A percentile compares a stretch with the other conserved stretches of the same genome.
Evolutionary conservation across 345 rosid species (phyloP).

Genomic region (Brassica juncea): DNA sequence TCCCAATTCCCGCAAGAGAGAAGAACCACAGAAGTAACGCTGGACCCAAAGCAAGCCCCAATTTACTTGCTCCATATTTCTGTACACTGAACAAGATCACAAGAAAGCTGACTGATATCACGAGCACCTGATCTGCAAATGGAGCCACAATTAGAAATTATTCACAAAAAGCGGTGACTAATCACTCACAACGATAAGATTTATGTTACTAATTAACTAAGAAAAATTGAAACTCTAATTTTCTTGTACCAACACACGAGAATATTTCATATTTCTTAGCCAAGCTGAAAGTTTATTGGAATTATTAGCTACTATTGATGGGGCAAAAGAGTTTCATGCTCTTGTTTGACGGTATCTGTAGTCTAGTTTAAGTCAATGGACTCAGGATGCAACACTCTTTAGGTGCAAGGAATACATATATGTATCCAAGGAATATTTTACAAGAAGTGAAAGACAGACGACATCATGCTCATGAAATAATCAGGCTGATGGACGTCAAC

Average conservation of each 20-base stretch:
- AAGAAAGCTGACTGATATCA: conserved; percentile 90
- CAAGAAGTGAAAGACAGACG: conserved; percentile 10
- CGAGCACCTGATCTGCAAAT: conserved; percentile 83
- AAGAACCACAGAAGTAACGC: conserved; percentile 95
- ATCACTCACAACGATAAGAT: not conserved
- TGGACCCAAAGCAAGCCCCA: conserved; percentile 93
- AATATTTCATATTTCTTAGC: not conserved
- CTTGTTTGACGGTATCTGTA: conserved; percentile 5
- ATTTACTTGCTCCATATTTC: conserved; percentile 96
- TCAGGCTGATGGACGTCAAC: conserved; percentile 8
- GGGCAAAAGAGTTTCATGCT: conserved; percentile 9
- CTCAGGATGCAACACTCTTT: conserved; percentile 17
- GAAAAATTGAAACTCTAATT: not conserved
- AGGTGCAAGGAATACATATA: not conserved
- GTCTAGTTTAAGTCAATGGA: not conserved
- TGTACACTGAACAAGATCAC: conserved; percentile 94
- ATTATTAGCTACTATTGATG: conserved; percentile 1
- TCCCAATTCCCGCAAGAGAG: conserved; percentile 83
- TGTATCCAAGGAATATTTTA: conserved; percentile 13
- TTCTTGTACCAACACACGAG: not conserved
- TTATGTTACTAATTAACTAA: not conserved
- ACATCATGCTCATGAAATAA: conserved; percentile 1
- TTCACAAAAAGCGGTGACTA: not conserved
- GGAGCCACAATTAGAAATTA: conserved; percentile 29
- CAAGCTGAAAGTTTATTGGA: conserved; percentile 2